Base-by-base conservation (phyloP, 768 basidiomycete species). In the Asterophora lycoperdoides region DNA sequence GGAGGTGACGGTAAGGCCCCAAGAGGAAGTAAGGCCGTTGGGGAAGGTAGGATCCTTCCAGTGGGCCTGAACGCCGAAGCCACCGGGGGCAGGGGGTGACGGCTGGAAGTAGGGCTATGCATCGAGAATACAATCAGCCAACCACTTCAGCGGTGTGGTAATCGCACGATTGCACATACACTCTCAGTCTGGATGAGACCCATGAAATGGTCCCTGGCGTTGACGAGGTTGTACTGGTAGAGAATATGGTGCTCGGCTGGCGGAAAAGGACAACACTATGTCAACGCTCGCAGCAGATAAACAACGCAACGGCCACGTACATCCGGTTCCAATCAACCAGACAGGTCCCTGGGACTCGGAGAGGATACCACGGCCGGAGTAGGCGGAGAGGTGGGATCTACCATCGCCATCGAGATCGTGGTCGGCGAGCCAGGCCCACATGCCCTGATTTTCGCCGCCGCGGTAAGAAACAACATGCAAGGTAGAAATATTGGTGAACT, bases 381-480 rank as follows among this genome's bases (percentile, higher is more conserved):
- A 90, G 15, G 86, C 57, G 4, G 76, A 74, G 37, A 80, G 64
- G 56, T 83, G 79, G 10, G 68, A 63, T 11, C 60, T 52, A 15
- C 73, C 65, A 41, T 72, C 62, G 17, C 71, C 69, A 48, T 91
- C 89, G 19, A 89, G 72, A 49, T 88, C 81, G 57, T 92, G 89
- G 58, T 92, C 89, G 13, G 88, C 86, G 14, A 76, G 68, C 89
- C 89, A 91, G 7, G 87, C 71, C 89, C 88, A 90, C 17, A 80
- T 76, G 26, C 82, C 84, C 82, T 85, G 44, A 3, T 32, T 23
- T 23, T 23, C 20, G 60, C 4, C 13, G 30, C 30, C 3, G 36
- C 38, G 3, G 11, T 32, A 13, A 44, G 41, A 28, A 26, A 49
- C 11, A 28, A 2, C 37, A 19, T 8, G 20, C 42, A 26, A 2